These are phyloP conservation scores for Penicillium oxalicum DNA, from an alignment of 2,329 filamentous ascomycete genomes.

Conservation along the genomic window DNA sequence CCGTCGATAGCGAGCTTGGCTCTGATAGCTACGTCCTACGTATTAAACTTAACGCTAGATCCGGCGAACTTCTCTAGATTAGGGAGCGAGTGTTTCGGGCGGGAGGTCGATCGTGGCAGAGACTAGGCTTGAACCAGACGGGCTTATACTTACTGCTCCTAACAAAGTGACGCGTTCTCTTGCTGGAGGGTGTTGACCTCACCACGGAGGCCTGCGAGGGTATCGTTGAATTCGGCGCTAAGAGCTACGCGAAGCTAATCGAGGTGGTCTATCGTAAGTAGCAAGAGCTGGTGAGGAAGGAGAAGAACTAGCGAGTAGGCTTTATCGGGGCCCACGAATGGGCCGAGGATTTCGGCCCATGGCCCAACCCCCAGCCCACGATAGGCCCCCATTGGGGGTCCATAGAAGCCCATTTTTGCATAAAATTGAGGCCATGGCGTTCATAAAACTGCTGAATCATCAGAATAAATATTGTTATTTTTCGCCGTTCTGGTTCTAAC, in stretches of 20 bases:
- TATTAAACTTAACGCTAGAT: background rate
- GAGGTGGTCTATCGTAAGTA: background rate
- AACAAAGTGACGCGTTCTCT: background rate
- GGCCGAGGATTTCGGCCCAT: background rate
- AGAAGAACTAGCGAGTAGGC: background rate
- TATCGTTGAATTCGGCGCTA: background rate
- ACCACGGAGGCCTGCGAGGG: background rate
- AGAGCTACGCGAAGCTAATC: background rate
- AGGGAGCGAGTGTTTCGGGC: background rate
- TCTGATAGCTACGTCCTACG: background rate
- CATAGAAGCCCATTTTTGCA: background rate
- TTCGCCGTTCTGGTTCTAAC: background rate
- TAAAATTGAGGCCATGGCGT: background rate
- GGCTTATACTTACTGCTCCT: too few relatives aligned
- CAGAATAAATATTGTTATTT: background rate
- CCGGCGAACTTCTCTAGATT: background rate
- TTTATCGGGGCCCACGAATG: background rate
- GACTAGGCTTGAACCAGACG: background rate
- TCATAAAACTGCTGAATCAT: background rate
- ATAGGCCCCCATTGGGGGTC: background rate
- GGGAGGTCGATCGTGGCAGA: background rate
- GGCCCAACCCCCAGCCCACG: background rate
- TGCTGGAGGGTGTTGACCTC: background rate
- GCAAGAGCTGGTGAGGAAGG: too few relatives aligned
- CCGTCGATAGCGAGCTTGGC: background rate